These are phyloP conservation scores for Solanum lycopersicoides DNA, from an alignment of 257 asterid genomes.

Conservation along the genomic window DNA sequence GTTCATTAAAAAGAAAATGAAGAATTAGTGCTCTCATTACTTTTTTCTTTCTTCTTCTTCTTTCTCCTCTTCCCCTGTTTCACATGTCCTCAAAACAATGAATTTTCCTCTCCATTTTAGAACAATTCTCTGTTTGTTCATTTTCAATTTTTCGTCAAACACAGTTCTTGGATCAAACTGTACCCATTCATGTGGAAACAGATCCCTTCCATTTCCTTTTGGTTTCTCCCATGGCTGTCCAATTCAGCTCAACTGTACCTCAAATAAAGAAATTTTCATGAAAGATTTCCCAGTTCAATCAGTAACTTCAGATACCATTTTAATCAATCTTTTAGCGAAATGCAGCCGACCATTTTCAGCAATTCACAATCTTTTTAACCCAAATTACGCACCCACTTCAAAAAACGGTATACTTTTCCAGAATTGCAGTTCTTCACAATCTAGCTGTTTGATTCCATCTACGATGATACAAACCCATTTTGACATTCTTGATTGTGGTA, in stretches of 20 bases:
- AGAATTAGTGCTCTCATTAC: not conserved
- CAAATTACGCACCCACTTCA: slow-evolving; percentile 60
- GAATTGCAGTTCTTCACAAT: slow-evolving; percentile 24
- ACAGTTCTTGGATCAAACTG: slow-evolving; percentile 15
- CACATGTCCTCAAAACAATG: not conserved
- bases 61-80: not conserved
- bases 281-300: slow-evolving; percentile 34
- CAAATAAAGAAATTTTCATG: slow-evolving; percentile 23
- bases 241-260: slow-evolving; percentile 54
- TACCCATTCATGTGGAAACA: slow-evolving; percentile 42
- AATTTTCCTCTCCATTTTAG: not conserved
- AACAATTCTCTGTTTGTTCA: not conserved
- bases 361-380: slow-evolving; percentile 32
- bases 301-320: slow-evolving; percentile 19
- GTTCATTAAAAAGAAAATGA: accelerated
- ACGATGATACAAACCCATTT: slow-evolving; percentile 60
- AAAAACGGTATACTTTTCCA: slow-evolving; percentile 55
- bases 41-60: not conserved
- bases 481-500: slow-evolving; percentile 43
- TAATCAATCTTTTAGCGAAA: slow-evolving; percentile 34
- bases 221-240: slow-evolving; percentile 66
- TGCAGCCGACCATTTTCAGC: slow-evolving; percentile 48
- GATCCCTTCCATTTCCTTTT: slow-evolving; percentile 40
- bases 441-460: slow-evolving; percentile 46
- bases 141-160: not conserved